Evolutionary conservation across 2,329 filamentous ascomycete genomes (phyloP).

Genomic region (Fusarium nelsonii): DNA sequence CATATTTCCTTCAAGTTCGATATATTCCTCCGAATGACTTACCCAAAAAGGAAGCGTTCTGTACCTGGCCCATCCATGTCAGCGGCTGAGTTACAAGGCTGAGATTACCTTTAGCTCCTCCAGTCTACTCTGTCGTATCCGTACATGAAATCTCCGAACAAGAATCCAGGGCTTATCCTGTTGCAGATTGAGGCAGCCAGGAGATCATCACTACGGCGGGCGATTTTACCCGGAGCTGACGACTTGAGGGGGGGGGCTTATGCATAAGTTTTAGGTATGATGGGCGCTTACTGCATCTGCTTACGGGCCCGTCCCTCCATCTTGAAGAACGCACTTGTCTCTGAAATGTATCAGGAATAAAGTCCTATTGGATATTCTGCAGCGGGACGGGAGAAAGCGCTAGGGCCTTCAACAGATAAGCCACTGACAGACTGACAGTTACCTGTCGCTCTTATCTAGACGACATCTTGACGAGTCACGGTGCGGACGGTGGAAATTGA

Average conservation of each 20-base stretch:
- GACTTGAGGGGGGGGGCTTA: background rate
- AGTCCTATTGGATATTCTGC: background rate
- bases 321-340: background rate
- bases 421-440: background rate
- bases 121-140: background rate
- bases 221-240: background rate
- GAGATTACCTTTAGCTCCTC: background rate
- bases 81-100: constrained; percentile 18
- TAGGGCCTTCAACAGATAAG: background rate
- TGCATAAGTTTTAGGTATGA: background rate
- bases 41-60: background rate
- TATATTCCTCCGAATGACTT: background rate
- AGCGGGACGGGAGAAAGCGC: background rate
- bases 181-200: background rate
- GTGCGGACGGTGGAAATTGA: background rate
- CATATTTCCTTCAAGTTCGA: too few relatives aligned
- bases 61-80: background rate
- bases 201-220: background rate
- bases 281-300: background rate
- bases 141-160: background rate
- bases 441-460: background rate
- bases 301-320: background rate
- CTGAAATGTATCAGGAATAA: background rate
- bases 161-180: constrained; percentile 5
- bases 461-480: background rate